These are phyloP conservation scores for Macrolepiota albuminosa DNA, from an alignment of 768 basidiomycete species.

Conservation along the genomic window DNA sequence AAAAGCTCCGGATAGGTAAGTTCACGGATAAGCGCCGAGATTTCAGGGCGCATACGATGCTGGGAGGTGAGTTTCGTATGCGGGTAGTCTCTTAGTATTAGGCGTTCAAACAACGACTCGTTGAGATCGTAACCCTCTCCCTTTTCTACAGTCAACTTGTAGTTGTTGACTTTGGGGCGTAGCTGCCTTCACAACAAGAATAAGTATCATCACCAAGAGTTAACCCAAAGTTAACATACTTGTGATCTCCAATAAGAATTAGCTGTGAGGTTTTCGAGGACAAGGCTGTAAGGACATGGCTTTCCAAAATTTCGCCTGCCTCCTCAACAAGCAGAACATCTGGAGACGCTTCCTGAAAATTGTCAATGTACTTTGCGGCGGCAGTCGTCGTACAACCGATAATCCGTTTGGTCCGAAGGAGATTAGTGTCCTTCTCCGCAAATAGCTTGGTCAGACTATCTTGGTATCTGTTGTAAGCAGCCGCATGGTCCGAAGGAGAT, in stretches of 20 bases:
- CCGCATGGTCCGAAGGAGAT: background rate
- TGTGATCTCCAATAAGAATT: background rate
- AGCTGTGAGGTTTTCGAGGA: background rate
- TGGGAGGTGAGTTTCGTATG: conserved; percentile 52
- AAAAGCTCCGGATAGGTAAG: conserved; percentile 63
- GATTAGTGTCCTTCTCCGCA: background rate
- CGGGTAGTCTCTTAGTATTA: conserved; percentile 58
- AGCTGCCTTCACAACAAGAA: conserved; percentile 33
- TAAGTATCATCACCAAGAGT: background rate
- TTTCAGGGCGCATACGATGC: conserved; percentile 75
- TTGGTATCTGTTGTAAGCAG: background rate
- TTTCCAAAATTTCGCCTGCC: conserved; percentile 1
- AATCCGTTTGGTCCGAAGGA: background rate
- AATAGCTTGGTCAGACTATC: background rate
- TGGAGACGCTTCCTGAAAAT: background rate
- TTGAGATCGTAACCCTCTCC: conserved; percentile 66
- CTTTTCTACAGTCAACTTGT: conserved; percentile 58
- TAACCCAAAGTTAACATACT: background rate
- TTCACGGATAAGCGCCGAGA: conserved; percentile 53
- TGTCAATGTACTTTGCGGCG: background rate
- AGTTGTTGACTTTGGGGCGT: conserved; percentile 68
- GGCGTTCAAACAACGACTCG: conserved; percentile 62
- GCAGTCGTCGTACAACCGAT: conserved; percentile 2
- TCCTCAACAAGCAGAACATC: background rate
- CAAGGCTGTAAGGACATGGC: background rate